Base-by-base conservation (phyloP, 441 rosid genomes). In the Omphalea diandra region DNA sequence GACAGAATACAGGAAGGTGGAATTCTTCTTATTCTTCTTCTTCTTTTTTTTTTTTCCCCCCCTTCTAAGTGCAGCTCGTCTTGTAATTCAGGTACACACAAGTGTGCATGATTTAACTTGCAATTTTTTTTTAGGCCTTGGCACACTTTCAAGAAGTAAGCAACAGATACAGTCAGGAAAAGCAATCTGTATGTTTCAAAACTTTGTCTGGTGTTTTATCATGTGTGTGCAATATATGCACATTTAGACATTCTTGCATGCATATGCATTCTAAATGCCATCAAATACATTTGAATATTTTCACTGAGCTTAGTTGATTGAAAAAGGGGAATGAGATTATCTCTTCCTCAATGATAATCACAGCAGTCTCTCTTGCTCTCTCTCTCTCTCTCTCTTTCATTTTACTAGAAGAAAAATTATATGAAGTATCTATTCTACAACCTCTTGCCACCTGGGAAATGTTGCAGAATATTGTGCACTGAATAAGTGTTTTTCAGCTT, bases 111-210 rank as follows among this genome's bases (percentile, higher is more conserved):
- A 67, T 69, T 71, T 22, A n/a, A 35, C 46, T 52, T 56, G 43
- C 52, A 12, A 38, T 76, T 29, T 49, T 78, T n/a, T 80, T 85
- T 79, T 74, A 88, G 99, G 99, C 97, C 53, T 81, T 92, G 88
- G 89, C 88, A 3, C 96, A 88, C 26, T 95, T 95, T 80, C 97
- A 95, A 80, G 98, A 95, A 82, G 98, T 83, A 41, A 95, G 97
- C 75, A 88, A 87, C 80, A 82, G 88, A 83, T 95, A 95, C 78
- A 83, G 83, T 70, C 90, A 83, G 70, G 99, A 95, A 84, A 95
- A 95, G 86, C 96, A 86, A 83, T 79, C 90, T 41, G 99, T 92
- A 79, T 24, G 98, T 81, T 70, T 49, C 31, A 14, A 75, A 67
- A 66, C 62, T 17, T 69, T 20, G n/a, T n/a, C n/a, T n/a, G 44